Base-by-base conservation (phyloP, 495 filamentous ascomycete genomes). In the Hypoxylon fuscum region DNA sequence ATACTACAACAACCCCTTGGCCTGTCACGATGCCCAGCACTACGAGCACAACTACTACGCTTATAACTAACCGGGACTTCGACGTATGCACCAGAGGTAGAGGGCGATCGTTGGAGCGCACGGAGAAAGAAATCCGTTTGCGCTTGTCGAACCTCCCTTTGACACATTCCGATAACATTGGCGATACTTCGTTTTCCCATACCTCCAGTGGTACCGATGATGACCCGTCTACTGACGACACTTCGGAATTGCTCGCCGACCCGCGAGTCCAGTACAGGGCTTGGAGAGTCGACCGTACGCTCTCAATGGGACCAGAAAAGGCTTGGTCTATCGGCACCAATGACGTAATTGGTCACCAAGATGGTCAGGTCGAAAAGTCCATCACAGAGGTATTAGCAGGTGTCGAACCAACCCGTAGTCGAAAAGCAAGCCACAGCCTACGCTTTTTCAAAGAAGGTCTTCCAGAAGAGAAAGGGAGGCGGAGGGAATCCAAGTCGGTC, bases 391-490 rank as follows among this genome's bases (percentile, higher is more conserved):
- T 88, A 32, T 71, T 96, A 46, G 79, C 89, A 3, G 88, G 90
- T 29, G 79, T 83, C 32, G 94, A 97, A 68, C 88, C 83, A 22
- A 89, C 91, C 70, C 87, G 95, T 59, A 97, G 93, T 74, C 87
- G 95, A 56, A 98, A 98, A 77, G 88, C 94, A 41, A 96, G 92
- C 71, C 93, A 98, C 72, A 91, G 90, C 68, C 74, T 98, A 41
- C 86, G 95, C 2, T 82, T 97, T 47, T 98, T 98, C 81, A 95
- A 92, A 72, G 92, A 97, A 68, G 95, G 93, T 56, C 88, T 84
- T 17, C 82, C 91, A 20, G 79, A 81, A 32, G 79, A 85, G 38
- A 81, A 79, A 63, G 56, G 59, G 17, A 79, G 78, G 59, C 74
- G 72, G 45, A 79, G 72, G 49, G 78, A 81, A 2, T 63, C 72